phyloP scores from a whole-genome alignment of 1,284 basidiomycete species.

The Ceraceosorus guamensis region DNA sequence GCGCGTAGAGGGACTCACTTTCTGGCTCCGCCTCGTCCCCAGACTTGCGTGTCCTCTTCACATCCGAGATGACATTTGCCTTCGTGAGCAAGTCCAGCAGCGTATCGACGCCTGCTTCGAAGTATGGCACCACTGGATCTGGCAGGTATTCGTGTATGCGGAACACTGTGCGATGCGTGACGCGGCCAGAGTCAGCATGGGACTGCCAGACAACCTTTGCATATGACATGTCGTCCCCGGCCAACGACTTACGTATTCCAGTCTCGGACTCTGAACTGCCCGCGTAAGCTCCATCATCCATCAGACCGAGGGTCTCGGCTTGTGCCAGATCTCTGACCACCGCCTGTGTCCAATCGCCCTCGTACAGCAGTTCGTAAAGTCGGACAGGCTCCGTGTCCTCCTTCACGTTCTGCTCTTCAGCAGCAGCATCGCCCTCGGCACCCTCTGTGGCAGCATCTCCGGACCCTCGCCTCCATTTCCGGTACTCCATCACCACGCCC shows the following conservation, averaged over 20 bases:
- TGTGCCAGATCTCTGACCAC: slow-evolving; percentile 64
- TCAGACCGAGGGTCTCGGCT: slow-evolving; percentile 30
- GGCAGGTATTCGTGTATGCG: slow-evolving; percentile 78
- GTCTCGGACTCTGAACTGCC: slow-evolving; percentile 46
- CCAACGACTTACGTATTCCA: slow-evolving; percentile 56
- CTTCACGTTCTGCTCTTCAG: slow-evolving; percentile 4
- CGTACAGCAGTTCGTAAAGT: slow-evolving; percentile 20
- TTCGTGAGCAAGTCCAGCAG: slow-evolving; percentile 62
- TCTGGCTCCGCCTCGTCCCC: slow-evolving; percentile 12
- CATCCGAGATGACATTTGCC: slow-evolving; percentile 58
- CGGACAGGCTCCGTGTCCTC: slow-evolving; percentile 14
- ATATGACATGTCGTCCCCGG: neutral
- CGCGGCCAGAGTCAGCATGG: no score
- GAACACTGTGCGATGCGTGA: slow-evolving; percentile 58
- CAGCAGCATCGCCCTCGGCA: slow-evolving; percentile 43
- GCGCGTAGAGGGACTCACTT: slow-evolving; percentile 3
- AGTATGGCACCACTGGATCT: slow-evolving; percentile 68
- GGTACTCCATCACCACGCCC: slow-evolving; percentile 89
- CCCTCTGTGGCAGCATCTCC: slow-evolving; percentile 54
- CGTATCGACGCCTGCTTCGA: slow-evolving; percentile 63
- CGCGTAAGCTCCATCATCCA: slow-evolving; percentile 58
- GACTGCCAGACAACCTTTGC: no score
- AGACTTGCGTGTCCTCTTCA: slow-evolving; percentile 22
- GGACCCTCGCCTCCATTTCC: slow-evolving; percentile 58
- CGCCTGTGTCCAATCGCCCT: slow-evolving; percentile 50